Evolutionary conservation across 2,329 filamentous ascomycete species (phyloP).

Genomic region (Claviceps cyperi): DNA sequence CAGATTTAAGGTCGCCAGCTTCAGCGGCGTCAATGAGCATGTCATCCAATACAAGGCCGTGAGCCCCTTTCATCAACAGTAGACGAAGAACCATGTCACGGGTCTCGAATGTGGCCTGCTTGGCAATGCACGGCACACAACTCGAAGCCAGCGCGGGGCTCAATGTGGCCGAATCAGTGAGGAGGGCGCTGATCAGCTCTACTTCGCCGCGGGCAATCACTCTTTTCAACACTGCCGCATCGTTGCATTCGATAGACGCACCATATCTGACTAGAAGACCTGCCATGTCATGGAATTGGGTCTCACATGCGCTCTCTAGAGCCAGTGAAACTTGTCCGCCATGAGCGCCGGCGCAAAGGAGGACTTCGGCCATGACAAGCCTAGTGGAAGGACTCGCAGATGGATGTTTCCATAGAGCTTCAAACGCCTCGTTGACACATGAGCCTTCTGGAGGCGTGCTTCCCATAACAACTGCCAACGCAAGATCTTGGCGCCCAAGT

Average conservation of each 20-base stretch:
- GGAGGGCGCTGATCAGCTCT: conserved; percentile 31
- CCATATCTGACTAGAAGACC: conserved; percentile 37
- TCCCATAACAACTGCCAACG: conserved; percentile 38
- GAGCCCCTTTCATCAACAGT: conserved; percentile 36
- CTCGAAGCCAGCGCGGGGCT: conserved; percentile 32
- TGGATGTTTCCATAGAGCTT: conserved; percentile 28
- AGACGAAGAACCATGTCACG: conserved; percentile 29
- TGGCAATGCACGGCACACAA: conserved; percentile 34
- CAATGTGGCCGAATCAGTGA: conserved; percentile 28
- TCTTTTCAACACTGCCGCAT: conserved; percentile 32
- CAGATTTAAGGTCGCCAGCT: conserved; percentile 31
- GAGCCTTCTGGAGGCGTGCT: conserved; percentile 33
- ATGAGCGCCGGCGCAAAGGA: conserved; percentile 43
- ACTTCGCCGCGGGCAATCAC: conserved; percentile 31
- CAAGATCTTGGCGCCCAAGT: conserved; percentile 37
- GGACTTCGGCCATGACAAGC: conserved; percentile 36
- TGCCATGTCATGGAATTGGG: conserved; percentile 40
- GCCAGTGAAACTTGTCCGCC: conserved; percentile 35
- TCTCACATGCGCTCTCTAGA: conserved; percentile 32
- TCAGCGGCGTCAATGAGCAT: conserved; percentile 35
- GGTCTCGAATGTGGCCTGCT: conserved; percentile 29
- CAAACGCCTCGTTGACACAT: conserved; percentile 36
- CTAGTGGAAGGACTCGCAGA: conserved; percentile 34
- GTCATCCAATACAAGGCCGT: conserved; percentile 31
- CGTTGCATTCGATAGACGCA: conserved; percentile 39